Evolutionary conservation across 106 monocot species (phyloP).

Genomic region (Dendrobium chrysotoxum): DNA sequence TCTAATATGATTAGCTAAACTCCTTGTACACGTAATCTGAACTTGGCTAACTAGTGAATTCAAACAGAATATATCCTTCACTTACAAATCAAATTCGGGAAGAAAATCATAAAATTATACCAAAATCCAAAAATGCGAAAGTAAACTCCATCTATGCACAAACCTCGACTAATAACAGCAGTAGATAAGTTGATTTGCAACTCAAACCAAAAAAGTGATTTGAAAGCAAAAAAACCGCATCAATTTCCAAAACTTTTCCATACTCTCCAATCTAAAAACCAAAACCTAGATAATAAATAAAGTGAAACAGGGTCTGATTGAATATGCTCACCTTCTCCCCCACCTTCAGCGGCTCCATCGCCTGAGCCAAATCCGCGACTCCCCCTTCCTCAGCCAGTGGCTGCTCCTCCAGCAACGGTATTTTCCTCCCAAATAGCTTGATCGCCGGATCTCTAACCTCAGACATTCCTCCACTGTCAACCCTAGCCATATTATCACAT

Average conservation of each 20-base stretch:
- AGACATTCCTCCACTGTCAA: not conserved
- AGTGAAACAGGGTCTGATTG: not conserved
- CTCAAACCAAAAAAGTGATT: not conserved
- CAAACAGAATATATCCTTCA: not conserved
- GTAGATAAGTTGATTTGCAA: not conserved
- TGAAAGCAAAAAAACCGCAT: not conserved
- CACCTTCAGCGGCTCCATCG: not conserved
- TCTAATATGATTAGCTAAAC: not conserved
- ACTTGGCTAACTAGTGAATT: not conserved
- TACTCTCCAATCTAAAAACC: not conserved
- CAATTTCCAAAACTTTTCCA: not conserved
- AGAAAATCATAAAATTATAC: not conserved
- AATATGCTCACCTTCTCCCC: not conserved
- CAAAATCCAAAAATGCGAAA: not conserved
- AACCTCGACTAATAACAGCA: not conserved
- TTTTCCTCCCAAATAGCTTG: conserved; percentile 13
- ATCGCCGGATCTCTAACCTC: conserved; percentile 9
- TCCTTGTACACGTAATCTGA: not conserved
- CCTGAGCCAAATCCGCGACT: not conserved
- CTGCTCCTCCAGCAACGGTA: conserved; percentile 5
- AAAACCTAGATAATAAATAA: not conserved
- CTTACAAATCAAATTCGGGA: not conserved
- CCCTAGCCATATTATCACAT: not conserved
- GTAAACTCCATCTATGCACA: not conserved
- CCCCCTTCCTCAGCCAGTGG: not conserved